Conservation (phyloP, 2,329 filamentous ascomycete genomes). For the Sodiomyces alkalinus region DNA sequence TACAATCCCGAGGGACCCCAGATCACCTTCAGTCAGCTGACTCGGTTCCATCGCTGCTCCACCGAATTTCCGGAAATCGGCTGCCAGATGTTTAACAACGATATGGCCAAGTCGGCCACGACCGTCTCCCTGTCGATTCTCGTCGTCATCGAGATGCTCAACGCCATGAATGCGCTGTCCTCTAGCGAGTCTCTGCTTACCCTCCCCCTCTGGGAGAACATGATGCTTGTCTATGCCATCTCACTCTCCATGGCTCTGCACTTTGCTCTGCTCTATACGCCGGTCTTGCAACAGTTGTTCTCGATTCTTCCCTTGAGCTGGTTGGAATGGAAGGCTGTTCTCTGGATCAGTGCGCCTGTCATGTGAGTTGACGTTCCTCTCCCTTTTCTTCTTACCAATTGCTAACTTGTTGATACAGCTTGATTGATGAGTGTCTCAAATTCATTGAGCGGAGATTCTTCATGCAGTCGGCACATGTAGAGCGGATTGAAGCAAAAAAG, state of each 20-base stretch:
- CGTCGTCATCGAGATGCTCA: conserved; percentile 98
- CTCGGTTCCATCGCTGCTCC: conserved; percentile 89
- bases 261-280: conserved; percentile 85
- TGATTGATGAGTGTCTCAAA: conserved; percentile 79
- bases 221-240: conserved; percentile 96
- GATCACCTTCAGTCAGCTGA: conserved; percentile 77
- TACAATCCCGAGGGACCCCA: conserved; percentile 81
- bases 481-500: conserved; percentile 34
- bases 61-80: conserved; percentile 76
- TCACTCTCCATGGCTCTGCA: conserved; percentile 84
- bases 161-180: conserved; percentile 94
- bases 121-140: conserved; percentile 85
- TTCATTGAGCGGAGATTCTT: conserved; percentile 56
- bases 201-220: conserved; percentile 93
- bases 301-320: conserved; percentile 76
- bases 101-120: conserved; percentile 76
- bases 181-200: conserved; percentile 90
- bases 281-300: conserved; percentile 77
- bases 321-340: conserved; percentile 83
- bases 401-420: conserved; percentile 25
- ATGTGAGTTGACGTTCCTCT: conserved; percentile 55
- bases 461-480: conserved; percentile 30
- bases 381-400: conserved; percentile 1
- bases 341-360: conserved; percentile 78
- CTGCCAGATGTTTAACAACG: conserved; percentile 79